Base-by-base conservation (phyloP, 352 stramenopile species). In the Phytopythium oedochilum region DNA sequence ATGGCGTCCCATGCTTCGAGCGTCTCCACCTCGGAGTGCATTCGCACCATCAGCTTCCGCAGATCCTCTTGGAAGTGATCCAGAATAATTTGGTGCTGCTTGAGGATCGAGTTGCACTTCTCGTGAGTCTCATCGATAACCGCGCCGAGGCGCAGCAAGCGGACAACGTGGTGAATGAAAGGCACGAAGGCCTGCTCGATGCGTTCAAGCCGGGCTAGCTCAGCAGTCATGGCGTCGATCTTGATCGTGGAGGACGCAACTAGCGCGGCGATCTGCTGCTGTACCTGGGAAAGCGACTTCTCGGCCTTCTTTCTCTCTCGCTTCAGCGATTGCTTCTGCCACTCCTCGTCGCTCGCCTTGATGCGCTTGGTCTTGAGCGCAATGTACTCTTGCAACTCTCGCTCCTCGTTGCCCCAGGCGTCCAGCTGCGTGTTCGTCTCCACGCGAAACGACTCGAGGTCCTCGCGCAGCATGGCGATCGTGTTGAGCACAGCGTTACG, bases 301-400 rank as follows among this genome's bases (percentile, higher is more conserved):
- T 72, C 72, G 10, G 83, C 81, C 44, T 89, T 92, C 67, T 94
- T 94, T 53, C 78, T 83, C 25, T 92, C 83, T 11, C 83, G 77
- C 60, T 92, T 87, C 15, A 94, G 60, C 36, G 83, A 88, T 45
- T 92, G 83, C 38, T 83, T 83, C 45, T 94, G 83, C 79, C 83
- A 94, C 45, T 89, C 83, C 51, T 94, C 79, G 6, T 83, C 77
- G 20, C 77, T 89, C 15, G 61, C 70, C 50, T 89, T 88, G 60
- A 94, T 83, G 14, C 81, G 76, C 32, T 89, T 92, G 9, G 62
- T 66, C 52, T 94, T 94, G 11, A 92, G 64, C 9, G 77, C 66
- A 22, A 94, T 75, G 54, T 90, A 94, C 26, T 88, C 79, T 32
- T 83, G 63, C 22, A 94, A 53, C 46, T 94, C 81, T 15, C 70